Evolutionary conservation across 2,329 filamentous ascomycete genomes (phyloP), one percentile per base, ranked within the genome.

Genomic region (Cordyceps militaris): DNA sequence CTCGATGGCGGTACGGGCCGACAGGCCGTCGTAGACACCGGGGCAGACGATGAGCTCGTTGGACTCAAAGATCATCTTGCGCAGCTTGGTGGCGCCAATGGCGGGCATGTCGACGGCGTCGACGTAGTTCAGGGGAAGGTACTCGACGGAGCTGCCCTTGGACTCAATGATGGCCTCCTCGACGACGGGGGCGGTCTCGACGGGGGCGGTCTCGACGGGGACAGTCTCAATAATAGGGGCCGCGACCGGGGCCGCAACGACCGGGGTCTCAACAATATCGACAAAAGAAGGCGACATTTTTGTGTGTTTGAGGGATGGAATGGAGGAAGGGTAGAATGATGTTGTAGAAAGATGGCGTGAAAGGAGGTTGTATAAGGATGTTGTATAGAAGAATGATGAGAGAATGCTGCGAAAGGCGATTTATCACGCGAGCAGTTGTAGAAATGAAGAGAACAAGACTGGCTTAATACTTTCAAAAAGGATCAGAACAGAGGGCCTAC

Each of bases 11-110:
- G 88, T 79, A 1, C 85, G 75, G 0, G 85, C 84, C 1, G 83
- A 83, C 50, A 87, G 77, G 8, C 85, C 85, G 73, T 89, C 85
- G 64, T 87, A 87, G 1, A 88, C 84, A 46, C 85, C 85, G 0
- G 84, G 85, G 59, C 80, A 84, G 5, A 86, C 76, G 43, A 88
- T 66, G 44, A 79, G 69, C 51, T 75, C 70, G 24, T 72, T 67
- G 19, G 70, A 66, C 36, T 76, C 69, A 1, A 67, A 66, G 21
- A 80, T 67, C 61, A 73, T 71, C 46, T 71, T 66, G 48, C 75
- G 72, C 43, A 79, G 73, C 62, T 67, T 71, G 19, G 71, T 66
- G 43, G 67, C 68, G 8, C 61, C 66, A n/a, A 61, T 59, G n/a
- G 57, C 57, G 19, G 63, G 62, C 57, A 60, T 24, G 11, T 59